Base-by-base conservation (phyloP, 306 rosid genomes). In the Quercus wislizeni region DNA sequence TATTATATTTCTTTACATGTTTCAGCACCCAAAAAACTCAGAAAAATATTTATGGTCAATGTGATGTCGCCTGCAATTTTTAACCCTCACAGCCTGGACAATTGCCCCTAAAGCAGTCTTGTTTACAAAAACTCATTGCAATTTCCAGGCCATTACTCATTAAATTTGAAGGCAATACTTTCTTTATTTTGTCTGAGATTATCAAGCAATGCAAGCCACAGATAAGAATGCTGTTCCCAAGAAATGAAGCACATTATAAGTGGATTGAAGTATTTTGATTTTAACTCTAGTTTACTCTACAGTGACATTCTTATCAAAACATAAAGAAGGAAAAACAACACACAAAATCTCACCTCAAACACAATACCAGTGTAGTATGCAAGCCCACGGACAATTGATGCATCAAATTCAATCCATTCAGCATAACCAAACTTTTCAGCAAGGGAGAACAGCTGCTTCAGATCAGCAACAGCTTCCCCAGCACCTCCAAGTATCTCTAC, bases 331-430 rank as follows among this genome's bases (percentile, higher is more conserved):
- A 67, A 65, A 57, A 69, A 67, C 21, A 28, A 65, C 21, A 63
- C 56, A 75, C 21, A 73, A 82, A 71, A 61, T 78, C 93, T 86
- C 75, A 95, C 99, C 99, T 92, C 98, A 25, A 95, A 92, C 71
- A 95, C 98, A 79, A 95, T 84, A 69, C 98, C 98, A 17, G 99
- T 95, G 88, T 95, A 95, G 86, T 92, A 95, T 52, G 97, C 98
- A 83, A 95, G 97, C 82, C 99, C 99, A 71, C 99, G 98, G 71
- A 92, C 98, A 89, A 95, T 83, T 72, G 99, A 92, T 4, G 93
- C 98, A 65, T 95, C 99, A 84, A 95, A 91, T 38, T 95, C 98
- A 86, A 95, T 88, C 99, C 98, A 95, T 58, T 92, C 91, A 33
- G 93, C 83, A 88, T 91, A 94, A 76, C 99, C 98, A 88, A 89